Base-by-base conservation (phyloP, 2,329 filamentous ascomycete species). In the Coccinonectria pachysandricola region DNA sequence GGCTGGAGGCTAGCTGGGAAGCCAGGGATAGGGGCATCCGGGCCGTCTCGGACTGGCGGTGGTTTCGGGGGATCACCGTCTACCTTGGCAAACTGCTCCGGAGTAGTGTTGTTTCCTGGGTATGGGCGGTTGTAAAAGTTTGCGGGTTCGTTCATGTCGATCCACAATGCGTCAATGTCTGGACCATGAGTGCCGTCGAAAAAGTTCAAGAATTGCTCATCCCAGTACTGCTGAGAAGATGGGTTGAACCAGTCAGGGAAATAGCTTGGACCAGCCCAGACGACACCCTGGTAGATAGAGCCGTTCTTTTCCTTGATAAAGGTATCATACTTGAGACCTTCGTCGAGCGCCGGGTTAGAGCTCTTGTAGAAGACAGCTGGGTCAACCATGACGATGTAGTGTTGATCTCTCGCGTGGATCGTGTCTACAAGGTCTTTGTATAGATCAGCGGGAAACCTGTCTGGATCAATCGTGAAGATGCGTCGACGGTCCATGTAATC, bases 361-460 rank as follows among this genome's bases (percentile, higher is more conserved):
- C 54, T 54, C 33, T 67, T 66, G 18, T 67, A 62, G 18, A 66
- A 61, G 2, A 73, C 72, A 3, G 78, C 77, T 11, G 79, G 78
- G 39, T 91, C 83, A 1, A 88, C 78, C 73, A 91, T 91, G 23
- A 87, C 57, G 15, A 84, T 67, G 37, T 82, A 83, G 23, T 79
- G 68, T 48, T 85, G 79, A 21, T 79, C 54, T 30, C 74, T 66
- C 6, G 56, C 50, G 43, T 86, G 80, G 0, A 91, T 64, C 12
- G 78, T 70, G 18, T 68, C 59, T 12, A 79, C 74, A 2, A 86
- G 55, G 39, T 79, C 67, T 19, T 70, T 73, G 60, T 85, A 68
- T 49, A 68, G 65, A 0, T 61, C 30, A 5, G 79, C 45, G 0
- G 76, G 68, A 45, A 76, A 83, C 16, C 76, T 59, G 3, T 74